phyloP scores from a whole-genome alignment of 2,329 filamentous ascomycete species.

The Aureobasidium sp. region DNA sequence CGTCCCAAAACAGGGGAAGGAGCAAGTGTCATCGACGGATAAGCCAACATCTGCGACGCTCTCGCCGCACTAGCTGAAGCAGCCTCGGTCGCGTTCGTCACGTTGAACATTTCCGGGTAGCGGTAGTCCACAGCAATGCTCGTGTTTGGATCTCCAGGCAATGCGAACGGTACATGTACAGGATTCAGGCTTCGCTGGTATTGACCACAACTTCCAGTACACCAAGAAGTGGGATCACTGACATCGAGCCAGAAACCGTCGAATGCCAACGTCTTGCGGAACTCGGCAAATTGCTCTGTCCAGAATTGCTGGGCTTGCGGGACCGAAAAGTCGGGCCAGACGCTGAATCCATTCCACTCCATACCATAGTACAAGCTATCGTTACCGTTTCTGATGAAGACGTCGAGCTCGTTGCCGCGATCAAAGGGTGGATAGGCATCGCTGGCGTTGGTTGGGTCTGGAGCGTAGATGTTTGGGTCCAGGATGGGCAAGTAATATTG shows the following conservation, averaged over 20 bases:
- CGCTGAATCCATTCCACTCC: conserved; percentile 17
- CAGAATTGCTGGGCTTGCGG: conserved; percentile 21
- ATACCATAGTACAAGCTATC: conserved; percentile 36
- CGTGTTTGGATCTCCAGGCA: conserved; percentile 20
- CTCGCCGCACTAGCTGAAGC: conserved; percentile 17
- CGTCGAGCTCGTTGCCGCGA: conserved; percentile 41
- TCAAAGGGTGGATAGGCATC: conserved; percentile 48
- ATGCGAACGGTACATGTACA: conserved; percentile 20
- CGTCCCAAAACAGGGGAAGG: conserved; percentile 16
- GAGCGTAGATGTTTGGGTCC: conserved; percentile 54
- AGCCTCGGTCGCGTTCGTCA: conserved; percentile 22
- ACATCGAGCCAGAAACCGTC: conserved; percentile 22
- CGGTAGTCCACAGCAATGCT: conserved; percentile 20
- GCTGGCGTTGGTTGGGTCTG: conserved; percentile 53
- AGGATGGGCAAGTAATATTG: conserved; percentile 51
- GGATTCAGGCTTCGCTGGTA: conserved; percentile 18
- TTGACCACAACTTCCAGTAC: conserved; percentile 19
- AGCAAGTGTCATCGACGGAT: conserved; percentile 15
- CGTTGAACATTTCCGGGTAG: conserved; percentile 20
- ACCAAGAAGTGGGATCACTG: conserved; percentile 17
- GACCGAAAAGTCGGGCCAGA: conserved; percentile 17
- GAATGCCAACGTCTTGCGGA: conserved; percentile 17
- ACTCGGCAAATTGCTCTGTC: conserved; percentile 20
- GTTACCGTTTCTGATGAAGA: conserved; percentile 48
- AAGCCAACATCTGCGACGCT: conserved; percentile 16